Evolutionary conservation across 129 eudicot species (phyloP).

Genomic region (Pulicaria dysenterica): DNA sequence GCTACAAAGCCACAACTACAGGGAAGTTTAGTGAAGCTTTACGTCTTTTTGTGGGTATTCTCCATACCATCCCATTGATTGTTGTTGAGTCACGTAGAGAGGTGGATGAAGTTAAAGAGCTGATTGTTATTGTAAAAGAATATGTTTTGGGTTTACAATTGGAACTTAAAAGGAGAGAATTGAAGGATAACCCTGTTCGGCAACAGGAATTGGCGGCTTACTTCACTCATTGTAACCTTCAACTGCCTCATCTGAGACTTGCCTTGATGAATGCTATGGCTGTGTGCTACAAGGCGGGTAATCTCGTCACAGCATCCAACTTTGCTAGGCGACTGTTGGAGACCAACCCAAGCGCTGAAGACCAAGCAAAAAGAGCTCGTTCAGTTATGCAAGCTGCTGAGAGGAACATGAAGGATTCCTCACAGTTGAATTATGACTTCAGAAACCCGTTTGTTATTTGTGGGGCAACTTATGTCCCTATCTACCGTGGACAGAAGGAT

Average conservation of each 20-base stretch:
- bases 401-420: conserved; percentile 56
- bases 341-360: conserved; percentile 58
- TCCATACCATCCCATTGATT: conserved; percentile 59
- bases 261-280: conserved; percentile 64
- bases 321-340: conserved; percentile 70
- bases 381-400: conserved; percentile 68
- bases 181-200: conserved; percentile 55
- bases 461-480: conserved; percentile 73
- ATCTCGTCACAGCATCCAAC: conserved; percentile 54
- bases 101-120: conserved; percentile 70
- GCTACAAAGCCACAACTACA: conserved; percentile 71
- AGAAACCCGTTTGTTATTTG: conserved; percentile 73
- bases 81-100: conserved; percentile 68
- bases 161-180: conserved; percentile 66
- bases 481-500: conserved; percentile 67
- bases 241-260: conserved; percentile 59
- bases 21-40: conserved; percentile 66
- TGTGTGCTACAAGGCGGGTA: conserved; percentile 50
- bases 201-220: conserved; percentile 74
- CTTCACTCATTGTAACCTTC: conserved; percentile 72
- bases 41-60: conserved; percentile 47
- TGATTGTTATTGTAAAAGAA: conserved; percentile 53
- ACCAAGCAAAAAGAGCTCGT: conserved; percentile 57
- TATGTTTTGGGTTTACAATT: conserved; percentile 62
- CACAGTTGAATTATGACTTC: conserved; percentile 61